Conservation (phyloP, 768 basidiomycete species). For the Hygrophorus russula region DNA sequence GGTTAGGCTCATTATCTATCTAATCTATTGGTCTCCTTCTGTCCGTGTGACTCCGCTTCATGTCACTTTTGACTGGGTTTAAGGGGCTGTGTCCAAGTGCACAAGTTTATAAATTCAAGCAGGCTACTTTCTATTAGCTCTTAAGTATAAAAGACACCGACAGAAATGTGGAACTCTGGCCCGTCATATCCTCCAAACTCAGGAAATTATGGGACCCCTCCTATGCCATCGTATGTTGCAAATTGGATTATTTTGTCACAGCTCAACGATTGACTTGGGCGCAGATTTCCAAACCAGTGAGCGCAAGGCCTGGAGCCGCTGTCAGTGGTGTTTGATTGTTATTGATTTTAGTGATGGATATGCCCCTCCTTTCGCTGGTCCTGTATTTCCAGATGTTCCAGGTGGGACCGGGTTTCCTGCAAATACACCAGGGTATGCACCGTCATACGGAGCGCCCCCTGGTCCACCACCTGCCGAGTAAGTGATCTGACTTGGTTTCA, state of each 20-base stretch:
- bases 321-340: background rate
- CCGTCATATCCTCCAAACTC: background rate
- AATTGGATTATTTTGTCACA: background rate
- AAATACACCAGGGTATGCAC: slow-evolving; percentile 30
- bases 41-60: too few relatives aligned
- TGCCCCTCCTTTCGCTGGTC: slow-evolving; percentile 1
- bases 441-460: slow-evolving; percentile 18
- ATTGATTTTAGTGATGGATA: background rate
- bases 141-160: background rate
- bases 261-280: background rate
- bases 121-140: too few relatives aligned
- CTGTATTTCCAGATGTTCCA: slow-evolving; percentile 3
- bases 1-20: too few relatives aligned
- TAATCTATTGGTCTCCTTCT: too few relatives aligned
- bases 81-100: background rate
- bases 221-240: background rate
- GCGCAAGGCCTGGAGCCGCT: too few relatives aligned
- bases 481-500: background rate
- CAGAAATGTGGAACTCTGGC: slow-evolving; percentile 3
- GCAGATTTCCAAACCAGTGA: background rate
- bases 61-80: too few relatives aligned
- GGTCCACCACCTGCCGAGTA: slow-evolving; percentile 11
- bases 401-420: slow-evolving; percentile 16
- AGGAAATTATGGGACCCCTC: background rate
- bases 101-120: background rate